Evolutionary conservation across 2,329 filamentous ascomycete genomes (phyloP).

Genomic region (Lizonia empirigonia): DNA sequence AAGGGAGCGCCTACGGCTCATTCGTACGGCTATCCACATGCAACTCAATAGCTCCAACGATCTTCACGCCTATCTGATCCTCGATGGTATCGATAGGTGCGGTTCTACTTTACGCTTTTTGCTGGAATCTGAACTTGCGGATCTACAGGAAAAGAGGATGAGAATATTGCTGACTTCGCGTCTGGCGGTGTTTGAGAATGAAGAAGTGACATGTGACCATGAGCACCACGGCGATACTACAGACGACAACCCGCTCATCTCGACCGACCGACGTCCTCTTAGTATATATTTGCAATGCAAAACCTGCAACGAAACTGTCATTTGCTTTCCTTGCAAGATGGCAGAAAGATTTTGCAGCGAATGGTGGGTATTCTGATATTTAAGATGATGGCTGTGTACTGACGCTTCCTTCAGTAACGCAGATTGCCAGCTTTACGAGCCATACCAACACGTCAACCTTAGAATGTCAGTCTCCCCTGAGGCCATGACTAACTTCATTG

Average conservation of each 20-base stretch:
- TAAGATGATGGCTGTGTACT: neutral
- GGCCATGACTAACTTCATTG: conserved; percentile 16
- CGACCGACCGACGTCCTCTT: no score
- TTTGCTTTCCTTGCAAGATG: conserved; percentile 19
- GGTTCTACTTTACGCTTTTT: conserved; percentile 18
- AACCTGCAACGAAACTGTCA: conserved; percentile 2
- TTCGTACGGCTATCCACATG: conserved; percentile 17
- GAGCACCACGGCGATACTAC: neutral
- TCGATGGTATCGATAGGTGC: conserved; percentile 29
- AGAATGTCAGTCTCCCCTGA: conserved; percentile 3
- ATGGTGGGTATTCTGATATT: conserved; percentile 3
- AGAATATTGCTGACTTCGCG: conserved; percentile 27
- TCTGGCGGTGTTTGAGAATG: conserved; percentile 17
- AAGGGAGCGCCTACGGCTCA: neutral
- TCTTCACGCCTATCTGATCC: conserved; percentile 18
- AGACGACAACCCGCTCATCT: no score
- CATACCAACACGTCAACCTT: conserved; percentile 21
- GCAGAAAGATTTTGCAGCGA: conserved; percentile 7
- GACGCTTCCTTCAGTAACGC: neutral
- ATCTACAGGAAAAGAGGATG: conserved; percentile 12
- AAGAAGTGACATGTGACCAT: conserved; percentile 16
- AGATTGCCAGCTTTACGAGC: conserved; percentile 2
- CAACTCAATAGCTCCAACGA: conserved; percentile 7
- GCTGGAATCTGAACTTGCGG: conserved; percentile 19
- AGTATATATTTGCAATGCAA: conserved; percentile 15